Evolutionary conservation across 2,329 filamentous ascomycete genomes (phyloP).

Genomic region (Colletotrichum brevisporum): DNA sequence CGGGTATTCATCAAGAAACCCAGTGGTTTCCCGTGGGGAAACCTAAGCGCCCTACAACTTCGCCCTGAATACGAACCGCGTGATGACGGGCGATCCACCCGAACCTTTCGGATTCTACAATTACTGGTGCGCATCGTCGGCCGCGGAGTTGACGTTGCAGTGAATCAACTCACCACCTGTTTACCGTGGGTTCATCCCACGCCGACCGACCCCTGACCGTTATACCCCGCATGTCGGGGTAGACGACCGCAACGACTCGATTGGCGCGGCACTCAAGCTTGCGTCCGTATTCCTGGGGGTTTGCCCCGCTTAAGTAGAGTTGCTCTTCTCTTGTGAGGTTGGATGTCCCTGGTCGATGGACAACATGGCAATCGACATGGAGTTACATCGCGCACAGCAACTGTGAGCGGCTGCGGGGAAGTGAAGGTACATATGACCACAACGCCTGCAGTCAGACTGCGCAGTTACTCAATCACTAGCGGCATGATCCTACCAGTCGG

Average conservation of each 20-base stretch:
- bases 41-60: not conserved
- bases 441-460: not conserved
- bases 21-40: not conserved
- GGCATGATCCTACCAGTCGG: not conserved
- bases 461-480: not conserved
- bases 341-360: not conserved
- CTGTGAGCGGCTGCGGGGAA: not conserved
- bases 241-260: conserved; percentile 3
- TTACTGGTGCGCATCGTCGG: conserved; percentile 36
- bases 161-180: not conserved
- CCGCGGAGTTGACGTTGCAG: conserved; percentile 31
- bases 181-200: not conserved
- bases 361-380: not conserved
- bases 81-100: not conserved
- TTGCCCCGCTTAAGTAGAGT: not conserved
- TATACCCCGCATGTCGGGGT: conserved; percentile 18
- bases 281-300: not conserved
- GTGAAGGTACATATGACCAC: not conserved
- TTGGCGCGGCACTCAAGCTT: conserved; percentile 28
- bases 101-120: not conserved
- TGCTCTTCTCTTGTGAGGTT: not conserved
- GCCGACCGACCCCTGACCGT: not conserved
- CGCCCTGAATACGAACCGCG: not conserved
- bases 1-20: too few species aligned
- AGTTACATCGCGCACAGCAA: not conserved